Evolutionary conservation across 2,329 filamentous ascomycete genomes (phyloP), one percentile per base, ranked within the genome.

Genomic region (Ophioceras dolichostomum): DNA sequence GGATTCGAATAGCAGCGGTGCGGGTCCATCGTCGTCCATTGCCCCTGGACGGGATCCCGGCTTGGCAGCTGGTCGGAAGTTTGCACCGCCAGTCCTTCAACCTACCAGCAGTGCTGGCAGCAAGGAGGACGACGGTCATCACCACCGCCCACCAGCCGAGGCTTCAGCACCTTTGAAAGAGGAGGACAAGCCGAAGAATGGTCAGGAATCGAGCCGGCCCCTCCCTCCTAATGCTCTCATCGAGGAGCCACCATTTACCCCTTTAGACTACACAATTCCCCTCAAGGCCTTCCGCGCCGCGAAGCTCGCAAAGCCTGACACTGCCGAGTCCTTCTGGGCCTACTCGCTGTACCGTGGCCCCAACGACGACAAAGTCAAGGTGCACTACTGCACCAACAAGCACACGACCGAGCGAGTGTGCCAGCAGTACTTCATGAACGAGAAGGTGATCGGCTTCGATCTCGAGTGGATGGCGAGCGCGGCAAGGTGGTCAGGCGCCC

Each of bases 401-500:
- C 62, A 74, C 26, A 73, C 72, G 3, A 80, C 82, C 14, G 85
- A 95, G 53, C 58, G 63, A 5, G 69, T 83, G 7, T 65, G 75
- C 41, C 62, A 73, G 14, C 56, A 71, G 40, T 67, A 80, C 40
- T 94, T 95, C 47, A 51, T 77, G 28, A 46, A 69, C 19, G 76
- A 91, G 49, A 65, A 73, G 28, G 58, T 93, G 2, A 54, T 95
- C n/a, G 88, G 88, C 0, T 86, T 95, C 43, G 88, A 95, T 50
- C 68, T 95, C 43, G 89, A 95, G 60, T 95, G 89, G 88, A 67
- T 75, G 37, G 45, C 64, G 2, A 61, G 69, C 5, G 66, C 74
- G 0, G 60, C 52, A 5, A 64, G 54, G 16, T 48, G 45, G 7
- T 54, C 66, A 3, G 64, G 67, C 3, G 59, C 77, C 4, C 79